Base-by-base conservation (phyloP, 352 stramenopile genomes). In the Globisporangium spinosum region DNA sequence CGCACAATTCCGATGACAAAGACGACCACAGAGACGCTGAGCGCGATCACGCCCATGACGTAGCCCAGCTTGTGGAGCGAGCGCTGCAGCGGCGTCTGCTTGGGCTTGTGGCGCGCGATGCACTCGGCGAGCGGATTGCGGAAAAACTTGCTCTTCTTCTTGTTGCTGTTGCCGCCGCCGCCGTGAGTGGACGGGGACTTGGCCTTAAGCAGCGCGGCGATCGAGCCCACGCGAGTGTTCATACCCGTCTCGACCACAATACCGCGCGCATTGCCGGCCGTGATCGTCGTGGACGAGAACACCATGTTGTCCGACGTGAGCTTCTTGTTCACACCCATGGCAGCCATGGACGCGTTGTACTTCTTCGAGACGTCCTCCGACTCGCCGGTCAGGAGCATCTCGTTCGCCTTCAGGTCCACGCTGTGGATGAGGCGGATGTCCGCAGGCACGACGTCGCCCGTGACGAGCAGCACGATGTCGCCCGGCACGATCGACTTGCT, bases 1-100 rank as follows among this genome's bases (percentile, higher is more conserved):
- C 85, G 81, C 2, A 82, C 22, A 60, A 97, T 78, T 5, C 93
- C 89, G 13, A 98, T 91, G 10, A 98, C 73, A 40, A 98, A 83
- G 29, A 96, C 95, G 47, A 99, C 93, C 0, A 96, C 58, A 35
- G 79, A 79, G 9, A 93, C 81, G 63, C 89, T 91, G 17, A 98
- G 71, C 13, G 82, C 85, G 63, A 97, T 95, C 23, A 85, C 82
- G 1, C 95, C 82, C 71, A 97, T 95, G 54, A 96, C 80, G 22
- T 98, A 87, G 15, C 96, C 96, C 47, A 99, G 85, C 64, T 98
- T 92, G 80, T 99, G 95, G 75, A 99, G 95, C 62, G 72, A 73
- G 13, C 83, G 66, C 69, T 98, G 94, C 34, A 98, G 77, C 20
- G 96, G 95, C 15, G 94, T 98, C 51, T 80, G 75, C 73, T 91